A percentile compares a stretch with the other conserved stretches of the same genome.
Conservation (phyloP, 1,284 basidiomycete genomes). For the Cystobasidiaceae sp. region DNA sequence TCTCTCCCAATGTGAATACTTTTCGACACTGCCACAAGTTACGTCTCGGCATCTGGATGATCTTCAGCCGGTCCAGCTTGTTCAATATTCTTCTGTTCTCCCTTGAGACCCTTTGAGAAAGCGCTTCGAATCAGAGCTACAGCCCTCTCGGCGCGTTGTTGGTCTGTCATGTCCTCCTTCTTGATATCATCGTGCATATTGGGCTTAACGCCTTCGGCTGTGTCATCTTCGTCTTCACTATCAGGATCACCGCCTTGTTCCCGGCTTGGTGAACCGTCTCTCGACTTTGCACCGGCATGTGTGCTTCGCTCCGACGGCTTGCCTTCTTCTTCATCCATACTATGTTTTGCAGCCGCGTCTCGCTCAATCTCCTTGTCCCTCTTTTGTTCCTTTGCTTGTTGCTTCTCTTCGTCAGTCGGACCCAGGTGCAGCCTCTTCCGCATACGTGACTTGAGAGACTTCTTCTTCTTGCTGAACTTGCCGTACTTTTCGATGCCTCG, state of each 20-base stretch:
- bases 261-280: not conserved
- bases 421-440: slow-evolving; percentile 37
- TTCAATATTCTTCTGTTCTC: slow-evolving; percentile 24
- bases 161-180: slow-evolving; percentile 38
- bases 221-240: slow-evolving; percentile 4
- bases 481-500: slow-evolving; percentile 47
- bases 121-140: slow-evolving; percentile 38
- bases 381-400: slow-evolving; percentile 16
- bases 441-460: slow-evolving; percentile 39
- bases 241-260: not conserved
- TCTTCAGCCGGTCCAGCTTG: not conserved
- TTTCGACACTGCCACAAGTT: too few relatives aligned
- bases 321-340: not conserved
- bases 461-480: slow-evolving; percentile 43
- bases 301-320: not conserved
- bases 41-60: not conserved
- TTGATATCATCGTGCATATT: slow-evolving; percentile 39
- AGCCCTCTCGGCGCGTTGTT: slow-evolving; percentile 39
- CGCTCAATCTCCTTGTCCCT: slow-evolving; percentile 35
- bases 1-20: not conserved
- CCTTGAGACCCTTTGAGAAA: slow-evolving; percentile 27
- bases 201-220: slow-evolving; percentile 34
- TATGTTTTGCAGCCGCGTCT: slow-evolving; percentile 4
- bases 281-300: not conserved
- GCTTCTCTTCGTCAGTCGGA: slow-evolving; percentile 10